Base-by-base conservation (phyloP, 2,329 filamentous ascomycete species). In the Trichoderma atrobrunneum region DNA sequence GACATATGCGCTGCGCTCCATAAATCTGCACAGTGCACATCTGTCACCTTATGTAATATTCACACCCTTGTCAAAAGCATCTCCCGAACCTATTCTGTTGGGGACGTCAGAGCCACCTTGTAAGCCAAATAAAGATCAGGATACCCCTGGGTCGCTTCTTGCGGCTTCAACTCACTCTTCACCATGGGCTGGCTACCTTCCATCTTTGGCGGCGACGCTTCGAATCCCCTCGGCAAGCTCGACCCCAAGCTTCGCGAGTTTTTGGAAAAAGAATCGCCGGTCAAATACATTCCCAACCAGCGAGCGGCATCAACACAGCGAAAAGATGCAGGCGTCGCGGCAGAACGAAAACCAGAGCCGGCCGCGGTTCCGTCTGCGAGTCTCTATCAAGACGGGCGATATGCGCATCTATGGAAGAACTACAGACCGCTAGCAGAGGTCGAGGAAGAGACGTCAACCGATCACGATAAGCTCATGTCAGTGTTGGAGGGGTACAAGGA, bases 381-480 rank as follows among this genome's bases (percentile, higher is more conserved):
- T 76, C 81, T 88, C 28, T 90, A 85, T 78, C 87, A 84, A 71
- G 88, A 90, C 78, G 88, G 88, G n/a, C 86, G 88, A 59, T 90
- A 90, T 82, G 94, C 95, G 71, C 89, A 98, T 80, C 86, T 99
- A 36, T 99, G 96, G 96, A 95, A 94, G 82, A 93, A 89, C 72
- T 99, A 99, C 86, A 88, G 88, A 72, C 91, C 95, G 10, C 89
- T 93, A 67, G 80, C 85, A 43, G 86, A 92, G 71, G 84, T 97
- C 73, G 91, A 95, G 78, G 86, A 88, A 63, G 89, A 89, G 73
- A 86, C 87, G 24, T 92, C 92, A 79, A 89, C 88, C 51, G 92
- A 96, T 76, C 90, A 94, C 78, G 94, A 97, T 79, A 92, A 92
- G 80, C 87, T 97, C 75, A 87, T 88, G 80, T 90, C 93, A 79